phyloP scores from a whole-genome alignment of 2,329 filamentous ascomycete species.

The Dactylonectria estremocensis region DNA sequence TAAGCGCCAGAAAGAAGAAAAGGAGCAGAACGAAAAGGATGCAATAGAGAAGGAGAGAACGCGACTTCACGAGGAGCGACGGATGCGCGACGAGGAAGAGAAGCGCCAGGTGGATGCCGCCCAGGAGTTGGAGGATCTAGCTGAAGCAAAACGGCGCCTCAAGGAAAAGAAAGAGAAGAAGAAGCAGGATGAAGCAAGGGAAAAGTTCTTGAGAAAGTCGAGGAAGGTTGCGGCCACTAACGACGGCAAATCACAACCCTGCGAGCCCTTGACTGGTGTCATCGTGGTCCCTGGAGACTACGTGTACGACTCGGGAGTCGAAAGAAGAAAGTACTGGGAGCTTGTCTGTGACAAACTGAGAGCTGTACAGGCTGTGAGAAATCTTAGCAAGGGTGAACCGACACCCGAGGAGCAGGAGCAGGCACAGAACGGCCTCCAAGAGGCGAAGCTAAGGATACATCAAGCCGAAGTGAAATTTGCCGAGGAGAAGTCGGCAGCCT shows the following conservation, averaged over 20 bases:
- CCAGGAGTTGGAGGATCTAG: conserved; percentile 57
- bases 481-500: conserved; percentile 44
- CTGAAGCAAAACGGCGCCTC: conserved; percentile 55
- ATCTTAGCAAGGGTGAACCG: conserved; percentile 48
- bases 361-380: conserved; percentile 56
- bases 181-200: conserved; percentile 48
- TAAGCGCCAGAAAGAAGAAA: conserved; percentile 70
- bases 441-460: conserved; percentile 54
- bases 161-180: conserved; percentile 61
- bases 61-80: conserved; percentile 55
- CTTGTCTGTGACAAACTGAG: conserved; percentile 59
- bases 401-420: conserved; percentile 47
- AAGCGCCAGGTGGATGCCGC: conserved; percentile 55
- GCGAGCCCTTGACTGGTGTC: conserved; percentile 53
- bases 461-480: conserved; percentile 57
- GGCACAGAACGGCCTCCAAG: conserved; percentile 49
- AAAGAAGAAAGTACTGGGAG: conserved; percentile 57
- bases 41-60: conserved; percentile 56
- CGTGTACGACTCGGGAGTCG: conserved; percentile 47
- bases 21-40: conserved; percentile 55
- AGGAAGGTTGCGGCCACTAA: conserved; percentile 53
- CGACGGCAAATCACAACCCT: conserved; percentile 34
- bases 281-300: conserved; percentile 57
- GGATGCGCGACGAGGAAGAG: conserved; percentile 56
- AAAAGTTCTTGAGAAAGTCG: conserved; percentile 53